phyloP scores from a whole-genome alignment of 2,329 filamentous ascomycete genomes.

The Pseudogymnoascus sp. region DNA sequence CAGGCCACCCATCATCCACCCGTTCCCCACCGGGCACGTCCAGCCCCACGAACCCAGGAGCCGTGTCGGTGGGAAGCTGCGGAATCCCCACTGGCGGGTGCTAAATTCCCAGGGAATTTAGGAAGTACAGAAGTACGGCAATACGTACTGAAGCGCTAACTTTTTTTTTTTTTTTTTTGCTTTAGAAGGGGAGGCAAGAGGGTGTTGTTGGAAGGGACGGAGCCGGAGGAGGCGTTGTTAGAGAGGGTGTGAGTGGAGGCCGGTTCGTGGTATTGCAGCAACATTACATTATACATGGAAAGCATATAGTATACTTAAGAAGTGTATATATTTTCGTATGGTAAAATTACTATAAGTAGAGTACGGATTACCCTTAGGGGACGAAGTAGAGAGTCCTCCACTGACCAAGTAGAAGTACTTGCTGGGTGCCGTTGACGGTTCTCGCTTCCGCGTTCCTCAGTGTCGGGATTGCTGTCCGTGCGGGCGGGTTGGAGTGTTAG shows the following conservation, averaged over 20 bases:
- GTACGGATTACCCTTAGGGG: background rate
- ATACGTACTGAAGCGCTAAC: background rate
- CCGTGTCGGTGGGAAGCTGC: slow-evolving; percentile 4
- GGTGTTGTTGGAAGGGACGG: background rate
- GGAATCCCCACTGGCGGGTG: slow-evolving; percentile 4
- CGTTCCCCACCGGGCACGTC: background rate
- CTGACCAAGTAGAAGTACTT: background rate
- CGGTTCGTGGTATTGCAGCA: background rate
- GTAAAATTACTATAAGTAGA: background rate
- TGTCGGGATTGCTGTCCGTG: slow-evolving; percentile 4
- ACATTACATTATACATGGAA: background rate
- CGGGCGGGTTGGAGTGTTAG: background rate
- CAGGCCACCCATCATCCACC: background rate
- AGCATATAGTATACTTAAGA: background rate
- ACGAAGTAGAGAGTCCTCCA: background rate
- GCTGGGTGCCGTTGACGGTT: background rate
- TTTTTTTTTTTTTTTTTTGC: background rate
- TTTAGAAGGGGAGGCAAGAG: background rate
- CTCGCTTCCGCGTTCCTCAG: slow-evolving; percentile 1
- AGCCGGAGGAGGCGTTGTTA: background rate
- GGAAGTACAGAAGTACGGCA: background rate
- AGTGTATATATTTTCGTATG: background rate
- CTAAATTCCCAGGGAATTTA: background rate
- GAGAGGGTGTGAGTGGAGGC: background rate
- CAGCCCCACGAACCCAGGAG: slow-evolving; percentile 5